These are phyloP conservation scores for Ophiocordyceps robertsii DNA, from an alignment of 2,329 filamentous ascomycete genomes.

Conservation along the genomic window DNA sequence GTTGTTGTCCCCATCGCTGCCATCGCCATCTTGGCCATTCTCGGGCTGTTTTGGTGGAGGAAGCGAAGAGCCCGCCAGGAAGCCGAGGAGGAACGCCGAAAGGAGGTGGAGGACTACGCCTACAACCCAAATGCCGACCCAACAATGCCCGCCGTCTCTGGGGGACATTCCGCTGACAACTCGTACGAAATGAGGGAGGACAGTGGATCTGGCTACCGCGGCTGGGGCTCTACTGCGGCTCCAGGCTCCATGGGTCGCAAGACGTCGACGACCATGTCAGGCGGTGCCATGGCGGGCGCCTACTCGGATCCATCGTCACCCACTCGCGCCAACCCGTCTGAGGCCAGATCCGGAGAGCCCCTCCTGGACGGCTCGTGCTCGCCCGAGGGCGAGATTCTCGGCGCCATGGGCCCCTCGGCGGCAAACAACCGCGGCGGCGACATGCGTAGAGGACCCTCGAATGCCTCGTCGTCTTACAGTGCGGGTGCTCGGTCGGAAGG, in stretches of 20 bases:
- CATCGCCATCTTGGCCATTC: conserved; percentile 66
- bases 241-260: conserved; percentile 62
- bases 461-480: conserved; percentile 93
- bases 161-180: conserved; percentile 33
- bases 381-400: conserved; percentile 70
- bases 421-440: conserved; percentile 51
- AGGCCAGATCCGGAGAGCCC: conserved; percentile 53
- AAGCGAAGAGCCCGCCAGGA: conserved; percentile 75
- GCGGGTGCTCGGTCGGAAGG: conserved; percentile 62
- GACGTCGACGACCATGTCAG: conserved; percentile 78
- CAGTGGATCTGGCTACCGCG: conserved; percentile 68
- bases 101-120: conserved; percentile 93
- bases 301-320: conserved; percentile 67
- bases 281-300: conserved; percentile 46
- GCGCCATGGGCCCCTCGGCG: conserved; percentile 63
- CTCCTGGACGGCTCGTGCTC: conserved; percentile 40
- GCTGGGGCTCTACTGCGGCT: conserved; percentile 74
- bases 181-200: conserved; percentile 69
- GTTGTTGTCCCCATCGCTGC: conserved; percentile 88
- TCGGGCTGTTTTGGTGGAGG: conserved; percentile 74
- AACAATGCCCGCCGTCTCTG: conserved; percentile 43
- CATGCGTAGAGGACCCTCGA: conserved; percentile 81
- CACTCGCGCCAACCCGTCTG: conserved; percentile 49
- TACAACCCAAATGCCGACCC: conserved; percentile 98
- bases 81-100: conserved; percentile 76